A percentile compares a stretch with the other conserved stretches of the same genome.
Evolutionary conservation across 2,329 filamentous ascomycete genomes (phyloP).

Genomic region (Calonectria crousiana): DNA sequence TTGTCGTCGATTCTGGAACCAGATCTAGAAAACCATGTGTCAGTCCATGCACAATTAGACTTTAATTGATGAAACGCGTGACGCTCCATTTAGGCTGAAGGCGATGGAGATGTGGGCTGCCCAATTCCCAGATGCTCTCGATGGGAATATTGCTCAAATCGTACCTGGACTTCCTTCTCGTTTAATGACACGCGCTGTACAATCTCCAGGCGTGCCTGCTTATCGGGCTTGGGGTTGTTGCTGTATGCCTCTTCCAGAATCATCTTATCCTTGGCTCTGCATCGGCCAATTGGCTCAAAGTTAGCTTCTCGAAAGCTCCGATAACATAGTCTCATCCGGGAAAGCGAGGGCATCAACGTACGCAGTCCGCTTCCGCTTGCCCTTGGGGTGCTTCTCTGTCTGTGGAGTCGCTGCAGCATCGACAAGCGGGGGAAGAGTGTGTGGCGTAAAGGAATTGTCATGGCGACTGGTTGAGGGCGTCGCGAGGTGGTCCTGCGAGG

Average conservation of each 20-base stretch:
- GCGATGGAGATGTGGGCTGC: slow-evolving; percentile 11
- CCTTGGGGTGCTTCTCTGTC: slow-evolving; percentile 65
- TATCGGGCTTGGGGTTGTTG: slow-evolving; percentile 91
- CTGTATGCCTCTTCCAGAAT: slow-evolving; percentile 89
- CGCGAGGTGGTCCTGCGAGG: slow-evolving; percentile 41
- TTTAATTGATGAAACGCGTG: slow-evolving; percentile 19
- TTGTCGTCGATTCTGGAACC: slow-evolving; percentile 96
- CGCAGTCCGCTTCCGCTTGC: slow-evolving; percentile 74
- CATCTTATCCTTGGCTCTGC: slow-evolving; percentile 87
- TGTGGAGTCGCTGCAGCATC: slow-evolving; percentile 34
- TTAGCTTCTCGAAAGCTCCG: slow-evolving; percentile 31
- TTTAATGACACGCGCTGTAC: slow-evolving; percentile 88
- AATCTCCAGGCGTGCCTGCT: slow-evolving; percentile 85
- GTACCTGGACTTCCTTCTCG: slow-evolving; percentile 96
- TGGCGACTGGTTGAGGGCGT: slow-evolving; percentile 39
- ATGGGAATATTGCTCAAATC: slow-evolving; percentile 42
- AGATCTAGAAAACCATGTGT: slow-evolving; percentile 74
- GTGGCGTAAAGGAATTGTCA: slow-evolving; percentile 39
- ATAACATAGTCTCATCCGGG: neutral
- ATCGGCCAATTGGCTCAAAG: slow-evolving; percentile 34
- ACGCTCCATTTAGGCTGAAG: slow-evolving; percentile 27
- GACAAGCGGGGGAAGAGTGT: slow-evolving; percentile 38
- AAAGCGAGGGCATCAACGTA: slow-evolving; percentile 49
- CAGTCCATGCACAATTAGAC: slow-evolving; percentile 29
- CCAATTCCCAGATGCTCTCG: neutral